Evolutionary conservation across 2,329 filamentous ascomycete species (phyloP).

Genomic region (Huntiella decipiens): DNA sequence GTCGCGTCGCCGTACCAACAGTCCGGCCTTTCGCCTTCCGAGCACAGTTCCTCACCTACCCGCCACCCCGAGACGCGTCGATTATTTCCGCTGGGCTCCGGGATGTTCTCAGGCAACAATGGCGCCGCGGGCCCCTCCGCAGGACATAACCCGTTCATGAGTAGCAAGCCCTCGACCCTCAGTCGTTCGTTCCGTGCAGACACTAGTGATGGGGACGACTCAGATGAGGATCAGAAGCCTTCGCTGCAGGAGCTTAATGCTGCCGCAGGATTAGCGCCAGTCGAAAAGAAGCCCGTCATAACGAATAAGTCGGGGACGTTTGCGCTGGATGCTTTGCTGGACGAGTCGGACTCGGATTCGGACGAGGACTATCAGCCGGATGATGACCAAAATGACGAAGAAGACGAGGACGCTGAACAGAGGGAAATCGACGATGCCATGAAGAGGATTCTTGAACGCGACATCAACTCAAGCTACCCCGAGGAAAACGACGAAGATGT

Average conservation of each 20-base stretch:
- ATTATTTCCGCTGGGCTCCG: conserved; percentile 35
- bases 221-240: background rate
- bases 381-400: conserved; percentile 18
- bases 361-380: conserved; percentile 15
- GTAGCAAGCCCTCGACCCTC: conserved; percentile 29
- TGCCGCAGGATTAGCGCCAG: no score
- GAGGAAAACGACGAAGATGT: conserved; percentile 1
- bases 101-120: conserved; percentile 4
- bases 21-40: background rate
- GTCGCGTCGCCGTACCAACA: no score
- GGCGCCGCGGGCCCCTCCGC: background rate
- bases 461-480: conserved; percentile 10
- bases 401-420: conserved; percentile 20
- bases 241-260: background rate
- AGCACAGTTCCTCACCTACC: background rate
- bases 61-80: conserved; percentile 24
- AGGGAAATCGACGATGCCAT: conserved; percentile 16
- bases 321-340: conserved; percentile 12
- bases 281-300: background rate
- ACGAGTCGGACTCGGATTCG: conserved; percentile 12
- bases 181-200: conserved; percentile 23
- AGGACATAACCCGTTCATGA: conserved; percentile 12
- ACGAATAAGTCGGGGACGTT: conserved; percentile 13
- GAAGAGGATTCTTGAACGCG: conserved; percentile 11
- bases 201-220: conserved; percentile 7